phyloP scores from a whole-genome alignment of 768 basidiomycete species.

The Strobilomyces confusus region DNA sequence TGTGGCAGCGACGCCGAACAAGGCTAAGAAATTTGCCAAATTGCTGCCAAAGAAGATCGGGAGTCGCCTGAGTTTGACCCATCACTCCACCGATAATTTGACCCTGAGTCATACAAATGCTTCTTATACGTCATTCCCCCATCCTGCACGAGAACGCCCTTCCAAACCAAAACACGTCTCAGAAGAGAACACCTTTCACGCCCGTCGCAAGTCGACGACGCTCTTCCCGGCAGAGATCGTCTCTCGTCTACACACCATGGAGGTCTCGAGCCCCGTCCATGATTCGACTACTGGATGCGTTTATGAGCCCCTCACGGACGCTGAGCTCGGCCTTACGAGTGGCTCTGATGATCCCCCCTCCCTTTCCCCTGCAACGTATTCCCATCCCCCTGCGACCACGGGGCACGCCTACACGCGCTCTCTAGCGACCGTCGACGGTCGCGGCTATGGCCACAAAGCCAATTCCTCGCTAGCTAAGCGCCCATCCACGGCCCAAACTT shows the following conservation, averaged over 20 bases:
- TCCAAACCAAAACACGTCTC: conserved; percentile 23
- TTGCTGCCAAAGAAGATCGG: conserved; percentile 31
- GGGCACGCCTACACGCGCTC: conserved; percentile 22
- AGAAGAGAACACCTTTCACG: conserved; percentile 33
- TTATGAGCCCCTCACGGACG: conserved; percentile 28
- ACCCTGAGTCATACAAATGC: conserved; percentile 19
- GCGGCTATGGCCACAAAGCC: background rate
- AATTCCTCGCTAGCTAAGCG: conserved; percentile 4
- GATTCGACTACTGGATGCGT: conserved; percentile 22
- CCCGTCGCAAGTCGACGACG: conserved; percentile 33
- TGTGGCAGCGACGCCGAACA: conserved; percentile 13
- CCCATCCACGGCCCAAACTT: conserved; percentile 14
- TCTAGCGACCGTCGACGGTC: conserved; percentile 19
- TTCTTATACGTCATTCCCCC: conserved; percentile 28
- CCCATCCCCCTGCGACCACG: conserved; percentile 5
- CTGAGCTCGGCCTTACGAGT: conserved; percentile 22
- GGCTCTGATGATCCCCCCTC: conserved; percentile 5
- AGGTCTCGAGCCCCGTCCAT: conserved; percentile 25
- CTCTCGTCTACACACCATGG: conserved; percentile 29
- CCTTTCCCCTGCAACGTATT: conserved; percentile 13
- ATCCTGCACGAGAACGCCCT: conserved; percentile 22
- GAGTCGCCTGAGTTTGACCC: conserved; percentile 26
- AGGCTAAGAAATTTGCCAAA: conserved; percentile 28
- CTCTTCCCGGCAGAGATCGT: conserved; percentile 29
- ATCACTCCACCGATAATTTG: conserved; percentile 27